phyloP scores from a whole-genome alignment of 2,329 filamentous ascomycete species.

The Fusarium clavum region DNA sequence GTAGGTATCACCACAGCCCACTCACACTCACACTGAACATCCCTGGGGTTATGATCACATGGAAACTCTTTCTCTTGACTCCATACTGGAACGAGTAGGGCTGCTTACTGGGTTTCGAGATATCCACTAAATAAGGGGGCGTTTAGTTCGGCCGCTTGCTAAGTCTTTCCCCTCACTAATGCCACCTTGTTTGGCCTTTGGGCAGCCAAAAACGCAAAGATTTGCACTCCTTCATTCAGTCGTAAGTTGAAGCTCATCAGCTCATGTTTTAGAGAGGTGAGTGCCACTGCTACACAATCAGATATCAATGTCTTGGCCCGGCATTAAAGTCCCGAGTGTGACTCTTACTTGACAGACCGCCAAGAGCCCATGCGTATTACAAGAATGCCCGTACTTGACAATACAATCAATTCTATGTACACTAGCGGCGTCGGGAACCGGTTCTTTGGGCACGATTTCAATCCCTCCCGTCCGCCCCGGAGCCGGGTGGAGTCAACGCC shows the following conservation, averaged over 20 bases:
- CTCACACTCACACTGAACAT: constrained; percentile 26
- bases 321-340: constrained; percentile 36
- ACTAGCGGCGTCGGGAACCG: constrained; percentile 24
- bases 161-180: constrained; percentile 41
- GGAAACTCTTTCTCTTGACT: constrained; percentile 32
- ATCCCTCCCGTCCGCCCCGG: constrained; percentile 23
- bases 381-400: neutral
- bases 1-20: constrained; percentile 19
- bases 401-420: neutral
- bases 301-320: constrained; percentile 29
- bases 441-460: constrained; percentile 28
- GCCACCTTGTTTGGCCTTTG: constrained; percentile 46
- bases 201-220: constrained; percentile 30
- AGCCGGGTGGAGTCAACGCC: constrained; percentile 5
- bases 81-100: constrained; percentile 30
- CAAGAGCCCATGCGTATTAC: constrained; percentile 8
- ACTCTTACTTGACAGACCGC: constrained; percentile 26
- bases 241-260: constrained; percentile 9
- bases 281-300: neutral
- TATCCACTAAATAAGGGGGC: constrained; percentile 42
- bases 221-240: constrained; percentile 7
- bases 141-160: constrained; percentile 27
- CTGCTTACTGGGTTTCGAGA: constrained; percentile 23
- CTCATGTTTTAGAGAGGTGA: neutral
- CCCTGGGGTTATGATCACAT: constrained; percentile 35